These are phyloP conservation scores for Phytopythium kandeliae DNA, from an alignment of 352 stramenopile genomes.

Conservation along the genomic window DNA sequence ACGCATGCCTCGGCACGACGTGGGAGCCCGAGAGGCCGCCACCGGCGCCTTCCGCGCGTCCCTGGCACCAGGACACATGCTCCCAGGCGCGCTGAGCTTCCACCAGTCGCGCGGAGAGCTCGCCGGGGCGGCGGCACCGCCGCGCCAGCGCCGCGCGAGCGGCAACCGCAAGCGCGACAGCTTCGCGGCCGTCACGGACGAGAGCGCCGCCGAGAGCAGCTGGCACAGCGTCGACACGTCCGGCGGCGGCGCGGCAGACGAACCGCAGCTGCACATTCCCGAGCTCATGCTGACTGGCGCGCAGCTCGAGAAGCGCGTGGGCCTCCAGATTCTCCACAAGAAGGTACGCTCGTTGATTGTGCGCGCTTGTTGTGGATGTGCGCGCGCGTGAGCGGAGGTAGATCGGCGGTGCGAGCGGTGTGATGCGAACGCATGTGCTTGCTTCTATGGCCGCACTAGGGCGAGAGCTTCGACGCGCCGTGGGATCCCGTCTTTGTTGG, in stretches of 20 bases:
- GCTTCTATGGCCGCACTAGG: conserved; percentile 7
- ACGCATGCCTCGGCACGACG: conserved; percentile 4
- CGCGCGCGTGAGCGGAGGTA: too few species aligned
- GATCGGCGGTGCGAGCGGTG: not conserved
- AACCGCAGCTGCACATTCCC: conserved; percentile 20
- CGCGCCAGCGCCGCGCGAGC: conserved; percentile 5
- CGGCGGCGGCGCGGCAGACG: conserved; percentile 11
- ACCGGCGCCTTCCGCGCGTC: conserved; percentile 5
- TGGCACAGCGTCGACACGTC: conserved; percentile 11
- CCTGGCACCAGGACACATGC: not conserved
- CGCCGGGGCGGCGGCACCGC: not conserved
- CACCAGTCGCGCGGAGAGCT: conserved; percentile 1
- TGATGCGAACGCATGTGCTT: not conserved
- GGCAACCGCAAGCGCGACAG: conserved; percentile 6
- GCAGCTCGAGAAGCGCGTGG: conserved; percentile 36
- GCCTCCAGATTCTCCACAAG: conserved; percentile 45
- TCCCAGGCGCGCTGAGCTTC: conserved; percentile 8
- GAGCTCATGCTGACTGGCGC: conserved; percentile 40
- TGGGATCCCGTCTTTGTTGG: conserved; percentile 57
- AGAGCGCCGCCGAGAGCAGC: conserved; percentile 6
- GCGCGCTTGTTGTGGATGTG: too few species aligned
- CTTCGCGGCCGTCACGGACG: conserved; percentile 6
- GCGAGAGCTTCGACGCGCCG: conserved; percentile 56
- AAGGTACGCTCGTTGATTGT: conserved; percentile 31
- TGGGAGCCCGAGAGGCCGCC: not conserved